Evolutionary conservation across 83 land plant genomes (phyloP).

Genomic region (Picea abies): DNA sequence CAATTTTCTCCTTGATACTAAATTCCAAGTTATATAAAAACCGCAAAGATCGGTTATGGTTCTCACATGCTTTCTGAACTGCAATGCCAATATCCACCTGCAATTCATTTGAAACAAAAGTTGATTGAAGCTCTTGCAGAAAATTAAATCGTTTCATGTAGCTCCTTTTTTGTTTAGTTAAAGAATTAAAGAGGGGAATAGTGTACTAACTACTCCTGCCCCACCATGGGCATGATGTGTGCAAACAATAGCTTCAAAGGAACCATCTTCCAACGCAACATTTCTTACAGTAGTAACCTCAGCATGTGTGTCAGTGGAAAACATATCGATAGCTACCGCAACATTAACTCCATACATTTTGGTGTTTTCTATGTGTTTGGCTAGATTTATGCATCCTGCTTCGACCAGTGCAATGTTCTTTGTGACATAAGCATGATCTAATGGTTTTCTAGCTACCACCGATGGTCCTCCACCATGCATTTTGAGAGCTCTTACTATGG

Average conservation of each 20-base stretch:
- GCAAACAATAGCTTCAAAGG: conserved; percentile 95
- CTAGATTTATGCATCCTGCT: conserved; percentile 83
- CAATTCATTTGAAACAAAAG: conserved; percentile 11
- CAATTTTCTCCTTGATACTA: conserved; percentile 93
- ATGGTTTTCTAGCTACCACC: conserved; percentile 93
- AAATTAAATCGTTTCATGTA: too few species aligned
- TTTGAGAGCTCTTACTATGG: too few species aligned
- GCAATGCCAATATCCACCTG: conserved; percentile 97
- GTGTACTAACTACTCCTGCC: conserved; percentile 82
- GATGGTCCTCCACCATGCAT: conserved; percentile 10
- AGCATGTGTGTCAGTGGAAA: too few species aligned
- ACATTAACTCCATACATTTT: too few species aligned
- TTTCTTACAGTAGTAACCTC: too few species aligned
- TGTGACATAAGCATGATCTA: conserved; percentile 85
- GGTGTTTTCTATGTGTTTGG: conserved; percentile 82
- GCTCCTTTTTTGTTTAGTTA: too few species aligned
- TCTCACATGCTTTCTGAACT: conserved; percentile 97
- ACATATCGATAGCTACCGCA: too few species aligned
- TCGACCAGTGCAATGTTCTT: conserved; percentile 89
- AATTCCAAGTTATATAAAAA: conserved; percentile 86
- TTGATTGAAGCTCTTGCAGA: not conserved
- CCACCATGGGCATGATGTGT: conserved; percentile 98
- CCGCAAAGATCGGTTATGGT: conserved; percentile 55
- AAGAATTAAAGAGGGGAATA: not conserved
- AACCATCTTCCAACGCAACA: conserved; percentile 91